These are phyloP conservation scores for Penicillium herquei DNA, from an alignment of 495 filamentous ascomycete genomes.

Conservation along the genomic window DNA sequence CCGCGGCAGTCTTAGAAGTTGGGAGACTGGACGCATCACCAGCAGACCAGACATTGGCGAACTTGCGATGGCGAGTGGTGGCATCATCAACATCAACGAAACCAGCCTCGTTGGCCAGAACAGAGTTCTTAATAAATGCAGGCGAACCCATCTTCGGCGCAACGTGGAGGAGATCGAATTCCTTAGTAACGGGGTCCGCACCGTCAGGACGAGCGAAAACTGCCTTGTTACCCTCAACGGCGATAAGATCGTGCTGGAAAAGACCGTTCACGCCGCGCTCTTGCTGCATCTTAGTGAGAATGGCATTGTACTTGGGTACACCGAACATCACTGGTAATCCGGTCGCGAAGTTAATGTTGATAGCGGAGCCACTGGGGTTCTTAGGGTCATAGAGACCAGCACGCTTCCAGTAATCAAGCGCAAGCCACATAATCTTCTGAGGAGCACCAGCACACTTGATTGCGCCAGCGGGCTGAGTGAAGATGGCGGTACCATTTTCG, in stretches of 20 bases:
- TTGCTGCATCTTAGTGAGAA: constrained; percentile 58
- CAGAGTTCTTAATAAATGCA: constrained; percentile 56
- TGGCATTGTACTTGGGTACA: constrained; percentile 65
- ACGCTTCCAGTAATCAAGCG: constrained; percentile 62
- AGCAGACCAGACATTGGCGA: constrained; percentile 64
- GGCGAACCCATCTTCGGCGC: constrained; percentile 63
- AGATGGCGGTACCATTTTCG: constrained; percentile 58
- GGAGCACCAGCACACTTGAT: constrained; percentile 71
- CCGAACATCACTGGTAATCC: constrained; percentile 64
- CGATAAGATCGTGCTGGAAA: constrained; percentile 65
- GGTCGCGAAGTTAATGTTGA: constrained; percentile 64
- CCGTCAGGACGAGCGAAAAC: constrained; percentile 49
- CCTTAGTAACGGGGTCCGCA: constrained; percentile 42
- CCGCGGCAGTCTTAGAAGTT: constrained; percentile 67
- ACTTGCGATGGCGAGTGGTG: constrained; percentile 62
- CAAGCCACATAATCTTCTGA: constrained; percentile 72
- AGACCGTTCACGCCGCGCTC: constrained; percentile 63
- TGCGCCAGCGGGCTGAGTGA: constrained; percentile 65
- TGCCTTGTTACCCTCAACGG: constrained; percentile 56
- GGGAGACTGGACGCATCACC: constrained; percentile 67
- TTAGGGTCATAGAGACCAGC: constrained; percentile 55
- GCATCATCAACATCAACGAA: constrained; percentile 63
- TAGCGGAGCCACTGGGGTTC: constrained; percentile 41
- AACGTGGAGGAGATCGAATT: constrained; percentile 62
- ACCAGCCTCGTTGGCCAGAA: constrained; percentile 57